phyloP scores from a whole-genome alignment of 2,329 filamentous ascomycete genomes.

The Colletotrichum australisinense region DNA sequence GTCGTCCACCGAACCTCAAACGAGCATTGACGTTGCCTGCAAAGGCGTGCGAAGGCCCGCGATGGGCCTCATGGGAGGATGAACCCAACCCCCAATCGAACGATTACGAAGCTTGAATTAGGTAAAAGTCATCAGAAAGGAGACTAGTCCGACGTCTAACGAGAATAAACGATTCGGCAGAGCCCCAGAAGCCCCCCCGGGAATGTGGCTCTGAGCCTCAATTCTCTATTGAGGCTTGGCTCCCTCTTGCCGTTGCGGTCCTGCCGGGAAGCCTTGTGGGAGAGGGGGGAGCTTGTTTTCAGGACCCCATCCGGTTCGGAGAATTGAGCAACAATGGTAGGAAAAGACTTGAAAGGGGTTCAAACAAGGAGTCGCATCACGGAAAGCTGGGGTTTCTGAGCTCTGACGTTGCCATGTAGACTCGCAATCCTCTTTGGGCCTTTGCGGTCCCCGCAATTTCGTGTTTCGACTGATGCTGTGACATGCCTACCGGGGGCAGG shows the following conservation, averaged over 20 bases:
- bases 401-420: constrained; percentile 19
- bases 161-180: not conserved
- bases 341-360: not conserved
- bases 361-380: constrained; percentile 13
- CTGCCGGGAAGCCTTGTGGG: constrained; percentile 14
- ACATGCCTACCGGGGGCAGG: not conserved
- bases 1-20: constrained; percentile 14
- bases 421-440: constrained; percentile 9
- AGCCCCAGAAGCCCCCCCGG: not conserved
- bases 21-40: constrained; percentile 7
- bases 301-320: not conserved
- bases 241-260: not conserved
- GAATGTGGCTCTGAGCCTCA: not conserved
- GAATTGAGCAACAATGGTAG: not conserved
- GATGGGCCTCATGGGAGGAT: not conserved
- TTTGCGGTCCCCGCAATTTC: constrained; percentile 6
- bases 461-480: constrained; percentile 9
- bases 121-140: constrained; percentile 8
- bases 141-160: not conserved
- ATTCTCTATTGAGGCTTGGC: not conserved
- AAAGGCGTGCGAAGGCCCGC: too few species aligned
- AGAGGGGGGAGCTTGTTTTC: constrained; percentile 6
- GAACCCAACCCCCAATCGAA: constrained; percentile 10
- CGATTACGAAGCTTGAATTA: constrained; percentile 22
- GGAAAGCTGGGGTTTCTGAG: constrained; percentile 21